Evolutionary conservation across 495 filamentous ascomycete genomes (phyloP).

Genomic region (Aspergillus kassunensis): DNA sequence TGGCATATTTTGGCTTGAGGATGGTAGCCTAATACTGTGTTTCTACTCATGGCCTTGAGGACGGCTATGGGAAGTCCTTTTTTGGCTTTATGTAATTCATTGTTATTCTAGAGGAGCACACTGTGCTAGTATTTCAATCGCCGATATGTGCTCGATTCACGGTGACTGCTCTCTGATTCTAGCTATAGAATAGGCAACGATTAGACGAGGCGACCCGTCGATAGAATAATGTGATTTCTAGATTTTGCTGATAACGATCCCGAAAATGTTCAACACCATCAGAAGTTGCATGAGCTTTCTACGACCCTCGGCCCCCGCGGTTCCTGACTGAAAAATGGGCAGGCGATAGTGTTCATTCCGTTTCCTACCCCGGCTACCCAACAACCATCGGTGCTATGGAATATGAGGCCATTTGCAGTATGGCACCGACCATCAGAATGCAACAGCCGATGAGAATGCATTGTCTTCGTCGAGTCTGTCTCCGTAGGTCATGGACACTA

Average conservation of each 20-base stretch:
- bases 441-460: slow-evolving; percentile 47
- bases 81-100: too few relatives aligned
- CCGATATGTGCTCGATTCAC: too few relatives aligned
- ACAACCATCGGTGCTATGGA: slow-evolving; percentile 55
- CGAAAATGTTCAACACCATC: neutral
- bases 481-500: slow-evolving; percentile 45
- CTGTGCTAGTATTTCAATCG: too few relatives aligned
- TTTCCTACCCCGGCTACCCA: slow-evolving; percentile 46
- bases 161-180: too few relatives aligned
- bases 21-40: too few relatives aligned
- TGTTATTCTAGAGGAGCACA: too few relatives aligned
- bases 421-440: slow-evolving; percentile 53
- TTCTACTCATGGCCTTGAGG: too few relatives aligned
- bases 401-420: slow-evolving; percentile 53
- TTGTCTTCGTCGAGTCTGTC: slow-evolving; percentile 49
- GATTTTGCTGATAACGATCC: neutral
- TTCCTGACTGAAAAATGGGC: slow-evolving; percentile 46
- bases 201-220: too few relatives aligned
- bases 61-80: too few relatives aligned
- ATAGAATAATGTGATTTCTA: too few relatives aligned
- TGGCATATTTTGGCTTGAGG: too few relatives aligned
- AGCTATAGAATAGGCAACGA: too few relatives aligned
- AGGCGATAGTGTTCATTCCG: slow-evolving; percentile 37
- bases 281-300: neutral
- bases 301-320: neutral